Percentiles rank a stretch among this genome's conserved stretches.
Conservation (phyloP, 2,329 filamentous ascomycete genomes). For the Aspergillus felis region DNA sequence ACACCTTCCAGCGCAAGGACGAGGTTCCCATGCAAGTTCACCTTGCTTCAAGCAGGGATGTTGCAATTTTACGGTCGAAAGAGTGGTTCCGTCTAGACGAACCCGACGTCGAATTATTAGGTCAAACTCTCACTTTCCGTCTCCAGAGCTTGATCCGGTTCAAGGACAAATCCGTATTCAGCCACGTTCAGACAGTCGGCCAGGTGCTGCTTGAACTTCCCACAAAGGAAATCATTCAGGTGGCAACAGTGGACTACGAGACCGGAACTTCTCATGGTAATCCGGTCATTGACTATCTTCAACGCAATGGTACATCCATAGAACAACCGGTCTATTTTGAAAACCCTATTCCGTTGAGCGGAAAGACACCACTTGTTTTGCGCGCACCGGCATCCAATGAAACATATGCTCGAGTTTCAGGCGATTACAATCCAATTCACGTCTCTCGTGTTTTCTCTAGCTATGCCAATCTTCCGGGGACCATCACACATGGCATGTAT, state of each 20-base stretch:
- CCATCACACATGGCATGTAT: constrained; percentile 99
- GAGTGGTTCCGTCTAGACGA: constrained; percentile 94
- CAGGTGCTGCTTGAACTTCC: constrained; percentile 91
- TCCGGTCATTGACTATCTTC: constrained; percentile 92
- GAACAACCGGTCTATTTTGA: constrained; percentile 97
- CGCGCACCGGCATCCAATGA: constrained; percentile 95
- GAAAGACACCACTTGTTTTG: constrained; percentile 81
- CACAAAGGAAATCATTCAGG: constrained; percentile 94
- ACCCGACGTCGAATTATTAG: constrained; percentile 78
- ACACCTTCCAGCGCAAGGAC: constrained; percentile 96
- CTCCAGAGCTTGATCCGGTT: constrained; percentile 86
- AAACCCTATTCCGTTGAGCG: constrained; percentile 91
- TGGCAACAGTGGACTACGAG: constrained; percentile 95
- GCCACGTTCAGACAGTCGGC: constrained; percentile 84
- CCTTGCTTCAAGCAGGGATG: constrained; percentile 80
- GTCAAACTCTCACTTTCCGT: constrained; percentile 93
- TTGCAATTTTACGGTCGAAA: constrained; percentile 91
- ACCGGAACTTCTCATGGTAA: constrained; percentile 90
- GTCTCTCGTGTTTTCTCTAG: constrained; percentile 94
- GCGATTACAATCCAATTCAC: constrained; percentile 98
- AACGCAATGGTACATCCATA: constrained; percentile 84
- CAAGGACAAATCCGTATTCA: constrained; percentile 92
- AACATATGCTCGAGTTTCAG: constrained; percentile 94
- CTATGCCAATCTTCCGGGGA: constrained; percentile 92
- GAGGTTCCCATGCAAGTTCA: constrained; percentile 95